A percentile compares a stretch with the other conserved stretches of the same genome.
Conservation (phyloP, 2,329 filamentous ascomycete genomes). For the Ascocoryne sarcoides region DNA sequence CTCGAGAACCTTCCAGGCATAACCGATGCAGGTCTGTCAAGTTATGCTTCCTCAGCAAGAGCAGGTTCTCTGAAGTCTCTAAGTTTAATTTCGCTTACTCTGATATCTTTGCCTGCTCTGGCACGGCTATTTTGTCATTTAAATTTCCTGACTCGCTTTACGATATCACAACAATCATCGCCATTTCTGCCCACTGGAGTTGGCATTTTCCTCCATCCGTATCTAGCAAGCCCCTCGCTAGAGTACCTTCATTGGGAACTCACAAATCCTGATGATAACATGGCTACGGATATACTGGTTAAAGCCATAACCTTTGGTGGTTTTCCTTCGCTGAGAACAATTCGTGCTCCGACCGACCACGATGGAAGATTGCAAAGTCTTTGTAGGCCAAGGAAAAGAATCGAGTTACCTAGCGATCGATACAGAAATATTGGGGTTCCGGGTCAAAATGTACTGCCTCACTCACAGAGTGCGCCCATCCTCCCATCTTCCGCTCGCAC, state of each 20-base stretch:
- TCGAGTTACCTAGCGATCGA: slow-evolving; percentile 23
- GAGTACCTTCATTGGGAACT: slow-evolving; percentile 57
- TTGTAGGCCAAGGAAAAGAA: slow-evolving; percentile 39
- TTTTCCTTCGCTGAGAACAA: slow-evolving; percentile 50
- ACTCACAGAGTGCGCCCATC: slow-evolving; percentile 13
- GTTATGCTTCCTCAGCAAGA: slow-evolving; percentile 43
- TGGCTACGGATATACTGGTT: slow-evolving; percentile 55
- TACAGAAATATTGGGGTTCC: slow-evolving; percentile 20
- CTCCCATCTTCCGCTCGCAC: slow-evolving; percentile 12
- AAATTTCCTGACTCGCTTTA: slow-evolving; percentile 38
- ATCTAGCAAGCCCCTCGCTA: slow-evolving; percentile 47
- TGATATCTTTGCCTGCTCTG: slow-evolving; percentile 47
- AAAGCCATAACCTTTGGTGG: slow-evolving; percentile 50
- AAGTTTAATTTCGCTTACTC: slow-evolving; percentile 46
- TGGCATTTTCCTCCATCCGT: slow-evolving; percentile 55
- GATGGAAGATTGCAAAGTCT: slow-evolving; percentile 61
- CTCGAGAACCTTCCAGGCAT: slow-evolving; percentile 48
- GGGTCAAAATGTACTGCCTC: slow-evolving; percentile 17
- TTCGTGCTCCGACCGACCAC: slow-evolving; percentile 61
- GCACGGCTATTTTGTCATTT: slow-evolving; percentile 51
- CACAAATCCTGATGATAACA: slow-evolving; percentile 26
- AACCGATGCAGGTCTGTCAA: slow-evolving; percentile 45
- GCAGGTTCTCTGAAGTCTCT: slow-evolving; percentile 40
- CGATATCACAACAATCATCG: slow-evolving; percentile 45
- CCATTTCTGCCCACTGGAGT: slow-evolving; percentile 47